These are phyloP conservation scores for Aristolochia fimbriata DNA, from an alignment of 164 flowering plant genomes.

Conservation along the genomic window DNA sequence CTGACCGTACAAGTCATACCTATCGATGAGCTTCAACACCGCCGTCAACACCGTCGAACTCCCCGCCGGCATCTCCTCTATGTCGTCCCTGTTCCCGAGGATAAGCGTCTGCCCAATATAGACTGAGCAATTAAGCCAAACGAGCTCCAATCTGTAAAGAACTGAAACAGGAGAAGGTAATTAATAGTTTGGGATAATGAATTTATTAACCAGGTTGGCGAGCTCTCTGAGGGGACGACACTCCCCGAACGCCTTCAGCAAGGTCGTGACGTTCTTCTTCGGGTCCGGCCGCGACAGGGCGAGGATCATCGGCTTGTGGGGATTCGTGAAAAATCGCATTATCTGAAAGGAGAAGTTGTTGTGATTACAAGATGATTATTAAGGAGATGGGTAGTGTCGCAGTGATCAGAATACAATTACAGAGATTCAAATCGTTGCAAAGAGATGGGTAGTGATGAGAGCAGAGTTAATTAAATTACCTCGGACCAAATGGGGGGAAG, in stretches of 20 bases:
- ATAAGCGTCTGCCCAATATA: slow-evolving; percentile 42
- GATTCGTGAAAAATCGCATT: slow-evolving; percentile 78
- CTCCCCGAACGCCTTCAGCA: slow-evolving; percentile 78
- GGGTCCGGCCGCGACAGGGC: slow-evolving; percentile 88
- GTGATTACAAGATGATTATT: background rate
- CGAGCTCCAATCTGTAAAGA: no score
- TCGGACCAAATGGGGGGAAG: slow-evolving; percentile 78
- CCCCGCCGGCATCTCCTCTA: slow-evolving; percentile 62
- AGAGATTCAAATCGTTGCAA: no score
- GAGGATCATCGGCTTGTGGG: slow-evolving; percentile 82
- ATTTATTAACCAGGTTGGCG: slow-evolving; percentile 58
- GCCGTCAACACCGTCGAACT: slow-evolving; percentile 51
- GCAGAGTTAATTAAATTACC: no score
- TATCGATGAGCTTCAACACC: slow-evolving; percentile 71
- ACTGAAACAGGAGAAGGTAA: no score
- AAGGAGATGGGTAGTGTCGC: no score
- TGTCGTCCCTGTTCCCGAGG: slow-evolving; percentile 80
- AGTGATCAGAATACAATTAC: no score
- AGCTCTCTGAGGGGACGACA: slow-evolving; percentile 59
- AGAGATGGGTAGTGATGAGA: no score
- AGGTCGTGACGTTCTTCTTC: slow-evolving; percentile 70
- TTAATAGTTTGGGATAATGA: no score
- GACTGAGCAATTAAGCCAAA: no score
- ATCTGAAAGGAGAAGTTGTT: slow-evolving; percentile 27
- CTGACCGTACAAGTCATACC: slow-evolving; percentile 72